Percentiles rank a stretch among this genome's conserved stretches.
phyloP scores from a whole-genome alignment of 192 early-diverging fungal genomes.

The Backusella australiensis region DNA sequence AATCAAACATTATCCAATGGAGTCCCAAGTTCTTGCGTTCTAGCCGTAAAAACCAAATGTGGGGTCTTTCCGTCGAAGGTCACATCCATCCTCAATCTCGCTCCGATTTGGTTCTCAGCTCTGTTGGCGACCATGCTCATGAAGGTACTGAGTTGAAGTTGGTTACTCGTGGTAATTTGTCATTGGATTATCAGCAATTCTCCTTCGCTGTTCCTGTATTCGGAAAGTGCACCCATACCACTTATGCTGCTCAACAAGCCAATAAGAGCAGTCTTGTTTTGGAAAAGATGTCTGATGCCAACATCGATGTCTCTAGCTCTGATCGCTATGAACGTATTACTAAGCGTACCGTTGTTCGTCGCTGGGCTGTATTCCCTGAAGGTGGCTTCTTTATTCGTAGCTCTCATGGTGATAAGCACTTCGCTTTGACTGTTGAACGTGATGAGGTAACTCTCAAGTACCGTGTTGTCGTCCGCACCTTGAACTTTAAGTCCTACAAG shows the following conservation, averaged over 20 bases:
- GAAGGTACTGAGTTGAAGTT: constrained; percentile 20
- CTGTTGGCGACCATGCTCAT: neutral
- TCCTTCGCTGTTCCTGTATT: constrained; percentile 28
- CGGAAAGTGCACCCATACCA: constrained; percentile 5
- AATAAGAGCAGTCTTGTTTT: neutral
- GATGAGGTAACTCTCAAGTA: constrained; percentile 11
- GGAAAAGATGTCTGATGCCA: neutral
- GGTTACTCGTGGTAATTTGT: constrained; percentile 9
- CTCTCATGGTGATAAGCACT: constrained; percentile 10
- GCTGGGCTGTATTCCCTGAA: constrained; percentile 34
- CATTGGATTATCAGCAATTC: constrained; percentile 21
- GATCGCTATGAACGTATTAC: constrained; percentile 21
- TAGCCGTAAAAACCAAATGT: constrained; percentile 27
- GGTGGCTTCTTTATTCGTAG: constrained; percentile 25
- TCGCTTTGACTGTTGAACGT: constrained; percentile 24
- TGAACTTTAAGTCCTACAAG: constrained; percentile 26
- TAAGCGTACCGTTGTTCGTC: constrained; percentile 21
- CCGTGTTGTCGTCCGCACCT: constrained; percentile 4
- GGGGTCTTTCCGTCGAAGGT: constrained; percentile 31
- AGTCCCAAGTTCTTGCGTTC: constrained; percentile 19
- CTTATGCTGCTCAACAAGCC: constrained; percentile 2
- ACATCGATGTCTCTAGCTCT: neutral
- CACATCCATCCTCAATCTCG: constrained; percentile 26
- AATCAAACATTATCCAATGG: constrained; percentile 29
- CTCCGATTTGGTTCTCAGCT: constrained; percentile 17